Base-by-base conservation (phyloP, 2,329 filamentous ascomycete genomes). In the Colletotrichum sp. region DNA sequence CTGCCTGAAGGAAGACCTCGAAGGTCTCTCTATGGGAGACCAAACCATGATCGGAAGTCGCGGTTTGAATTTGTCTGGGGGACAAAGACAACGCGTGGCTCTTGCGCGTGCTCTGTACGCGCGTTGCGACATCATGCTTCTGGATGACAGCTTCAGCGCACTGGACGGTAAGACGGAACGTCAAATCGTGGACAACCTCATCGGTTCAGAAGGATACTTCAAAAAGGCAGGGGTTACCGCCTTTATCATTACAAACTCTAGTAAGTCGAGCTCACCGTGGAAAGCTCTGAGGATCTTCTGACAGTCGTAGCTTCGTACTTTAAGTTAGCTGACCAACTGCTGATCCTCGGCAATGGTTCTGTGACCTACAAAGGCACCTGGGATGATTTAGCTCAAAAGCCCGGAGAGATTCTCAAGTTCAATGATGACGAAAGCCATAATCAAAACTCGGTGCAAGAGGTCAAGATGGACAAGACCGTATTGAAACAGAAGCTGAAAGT, bases 81-180 rank as follows among this genome's bases (percentile, higher is more conserved):
- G 81, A 39, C 76, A 82, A 68, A 72, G 80, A 16, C 80, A 82
- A 34, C 78, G 81, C 19, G 76, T 82, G 36, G 79, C 77, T 67
- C 22, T 78, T 22, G 78, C 77, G 0, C 39, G 78, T 13, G 36
- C 74, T 16, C 13, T 74, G 1, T 78, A 78, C 13, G 27, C 68
- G 4, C 77, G 63, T 2, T 39, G 25, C 22, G 30, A 65, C 2
- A 52, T 77, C 1, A 15, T 71, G 4, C 4, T 78, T 16, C 29
- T 78, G 1, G 77, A 78, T 16, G 77, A 78, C 15, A 64, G 34
- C 13, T 72, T 78, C 16, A 77, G 74, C n/a, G 75, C 77, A 11
- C 32, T 78, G 1, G 77, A 78, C n/a, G 64, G 39, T 2, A 52
- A 67, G 11, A 81, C 80, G 0, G 76, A 78, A 8, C 59, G 55